phyloP scores from a whole-genome alignment of 495 filamentous ascomycete species.

The Aspergillus affinis region DNA sequence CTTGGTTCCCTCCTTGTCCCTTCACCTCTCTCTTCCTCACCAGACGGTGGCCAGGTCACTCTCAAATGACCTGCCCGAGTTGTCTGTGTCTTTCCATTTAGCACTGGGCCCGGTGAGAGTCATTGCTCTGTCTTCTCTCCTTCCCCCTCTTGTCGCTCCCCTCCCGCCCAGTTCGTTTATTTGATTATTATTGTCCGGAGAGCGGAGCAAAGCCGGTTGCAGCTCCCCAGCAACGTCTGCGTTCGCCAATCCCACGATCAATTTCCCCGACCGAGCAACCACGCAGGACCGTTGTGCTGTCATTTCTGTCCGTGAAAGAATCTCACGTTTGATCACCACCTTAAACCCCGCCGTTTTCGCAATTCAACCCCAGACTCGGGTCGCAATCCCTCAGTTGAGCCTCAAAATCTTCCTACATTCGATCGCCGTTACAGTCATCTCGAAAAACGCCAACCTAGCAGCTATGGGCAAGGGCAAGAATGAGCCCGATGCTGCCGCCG shows the following conservation, averaged over 20 bases:
- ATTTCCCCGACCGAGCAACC: conserved; percentile 9
- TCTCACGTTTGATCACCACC: not conserved
- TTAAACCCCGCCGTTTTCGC: conserved; percentile 15
- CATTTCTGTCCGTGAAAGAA: not conserved
- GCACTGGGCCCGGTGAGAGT: conserved; percentile 25
- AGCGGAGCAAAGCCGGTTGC: conserved; percentile 20
- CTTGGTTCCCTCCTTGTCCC: conserved; percentile 27
- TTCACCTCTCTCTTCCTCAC: conserved; percentile 25
- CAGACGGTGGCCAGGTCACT: conserved; percentile 28
- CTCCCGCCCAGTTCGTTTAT: conserved; percentile 16
- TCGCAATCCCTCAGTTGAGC: conserved; percentile 21
- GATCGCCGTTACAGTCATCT: conserved; percentile 20
- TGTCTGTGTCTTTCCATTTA: conserved; percentile 15
- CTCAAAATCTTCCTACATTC: conserved; percentile 16
- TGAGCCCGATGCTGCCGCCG: conserved; percentile 15
- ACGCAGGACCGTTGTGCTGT: not conserved
- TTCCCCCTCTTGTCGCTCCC: conserved; percentile 14
- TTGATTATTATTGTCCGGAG: conserved; percentile 22
- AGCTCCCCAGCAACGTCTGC: not conserved
- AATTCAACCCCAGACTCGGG: conserved; percentile 17
- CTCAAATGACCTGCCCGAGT: conserved; percentile 27
- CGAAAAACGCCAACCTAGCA: conserved; percentile 1
- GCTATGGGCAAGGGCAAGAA: conserved; percentile 26
- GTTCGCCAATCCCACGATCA: conserved; percentile 4
- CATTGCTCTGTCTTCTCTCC: conserved; percentile 5